These are phyloP conservation scores for Trichomonas vaginalis DNA, from an alignment of 208 protist genomes.

Conservation along the genomic window DNA sequence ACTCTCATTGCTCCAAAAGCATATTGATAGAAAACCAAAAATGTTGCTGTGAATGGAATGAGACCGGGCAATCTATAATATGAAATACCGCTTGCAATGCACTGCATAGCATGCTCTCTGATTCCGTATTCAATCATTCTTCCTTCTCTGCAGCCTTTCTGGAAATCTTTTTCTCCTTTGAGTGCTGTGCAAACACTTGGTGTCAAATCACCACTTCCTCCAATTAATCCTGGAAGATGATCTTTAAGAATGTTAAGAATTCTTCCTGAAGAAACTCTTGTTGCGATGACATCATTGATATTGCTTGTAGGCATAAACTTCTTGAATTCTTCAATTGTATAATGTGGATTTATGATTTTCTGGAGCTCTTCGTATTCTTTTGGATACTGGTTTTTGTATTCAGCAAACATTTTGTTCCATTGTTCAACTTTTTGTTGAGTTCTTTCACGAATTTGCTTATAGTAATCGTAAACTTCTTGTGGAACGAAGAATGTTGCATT, in stretches of 20 bases:
- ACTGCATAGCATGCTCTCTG: slow-evolving; percentile 90
- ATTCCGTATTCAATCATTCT: slow-evolving; percentile 82
- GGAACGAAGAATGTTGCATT: slow-evolving; percentile 65
- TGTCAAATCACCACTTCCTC: slow-evolving; percentile 88
- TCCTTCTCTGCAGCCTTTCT: slow-evolving; percentile 16
- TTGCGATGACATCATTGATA: background rate
- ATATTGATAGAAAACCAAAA: slow-evolving; percentile 85
- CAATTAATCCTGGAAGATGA: slow-evolving; percentile 70
- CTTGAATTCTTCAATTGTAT: slow-evolving; percentile 54
- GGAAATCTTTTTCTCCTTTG: slow-evolving; percentile 47
- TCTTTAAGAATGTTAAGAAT: slow-evolving; percentile 41
- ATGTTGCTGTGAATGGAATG: slow-evolving; percentile 85
- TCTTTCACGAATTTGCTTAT: slow-evolving; percentile 36
- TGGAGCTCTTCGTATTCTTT: slow-evolving; percentile 23
- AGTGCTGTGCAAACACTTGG: slow-evolving; percentile 79
- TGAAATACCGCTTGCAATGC: slow-evolving; percentile 85
- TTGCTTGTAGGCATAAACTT: slow-evolving; percentile 54
- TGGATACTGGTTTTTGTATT: slow-evolving; percentile 42
- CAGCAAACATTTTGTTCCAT: slow-evolving; percentile 58
- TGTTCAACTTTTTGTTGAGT: slow-evolving; percentile 32
- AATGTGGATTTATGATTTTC: slow-evolving; percentile 42
- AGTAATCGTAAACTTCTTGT: slow-evolving; percentile 55
- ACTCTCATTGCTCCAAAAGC: slow-evolving; percentile 63
- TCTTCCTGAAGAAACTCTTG: background rate
- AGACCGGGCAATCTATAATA: slow-evolving; percentile 45